phyloP scores from a whole-genome alignment of 2,329 filamentous ascomycete species.

The Fusarium bactridioides region DNA sequence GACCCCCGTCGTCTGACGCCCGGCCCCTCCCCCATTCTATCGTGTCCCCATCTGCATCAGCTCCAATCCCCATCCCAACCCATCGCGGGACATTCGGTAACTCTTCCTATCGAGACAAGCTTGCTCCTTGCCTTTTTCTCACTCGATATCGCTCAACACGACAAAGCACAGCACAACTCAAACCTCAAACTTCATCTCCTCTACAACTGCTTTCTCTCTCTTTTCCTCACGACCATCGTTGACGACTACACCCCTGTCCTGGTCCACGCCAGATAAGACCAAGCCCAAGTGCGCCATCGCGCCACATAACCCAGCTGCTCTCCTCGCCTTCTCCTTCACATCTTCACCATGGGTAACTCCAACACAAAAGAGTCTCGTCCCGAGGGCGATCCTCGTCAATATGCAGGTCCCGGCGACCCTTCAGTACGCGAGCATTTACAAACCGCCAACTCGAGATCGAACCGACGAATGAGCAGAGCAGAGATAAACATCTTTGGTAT shows the following conservation, averaged over 20 bases:
- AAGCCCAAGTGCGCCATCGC: slow-evolving; percentile 30
- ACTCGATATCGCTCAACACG: slow-evolving; percentile 19
- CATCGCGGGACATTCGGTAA: slow-evolving; percentile 37
- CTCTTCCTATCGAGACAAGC: slow-evolving; percentile 22
- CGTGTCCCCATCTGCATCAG: neutral
- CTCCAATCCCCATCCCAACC: neutral
- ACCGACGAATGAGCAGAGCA: slow-evolving; percentile 49
- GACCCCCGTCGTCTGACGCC: slow-evolving; percentile 42
- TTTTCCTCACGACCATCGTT: neutral
- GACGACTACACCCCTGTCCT: slow-evolving; percentile 2
- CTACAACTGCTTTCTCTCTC: neutral
- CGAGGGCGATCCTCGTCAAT: slow-evolving; percentile 37
- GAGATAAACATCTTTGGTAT: slow-evolving; percentile 59
- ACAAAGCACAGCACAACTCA: neutral
- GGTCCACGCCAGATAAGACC: slow-evolving; percentile 11
- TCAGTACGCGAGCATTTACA: slow-evolving; percentile 35
- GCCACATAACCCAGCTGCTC: slow-evolving; percentile 13
- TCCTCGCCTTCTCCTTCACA: slow-evolving; percentile 9
- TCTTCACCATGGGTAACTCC: slow-evolving; percentile 49
- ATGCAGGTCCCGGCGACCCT: slow-evolving; percentile 33
- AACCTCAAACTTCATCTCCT: neutral
- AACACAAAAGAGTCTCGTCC: slow-evolving; percentile 52
- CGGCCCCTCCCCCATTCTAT: slow-evolving; percentile 22
- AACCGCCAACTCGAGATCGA: slow-evolving; percentile 32
- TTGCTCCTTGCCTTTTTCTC: neutral